Conservation (phyloP, 1,284 basidiomycete genomes). For the Cutaneotrichosporon cyanovorans region DNA sequence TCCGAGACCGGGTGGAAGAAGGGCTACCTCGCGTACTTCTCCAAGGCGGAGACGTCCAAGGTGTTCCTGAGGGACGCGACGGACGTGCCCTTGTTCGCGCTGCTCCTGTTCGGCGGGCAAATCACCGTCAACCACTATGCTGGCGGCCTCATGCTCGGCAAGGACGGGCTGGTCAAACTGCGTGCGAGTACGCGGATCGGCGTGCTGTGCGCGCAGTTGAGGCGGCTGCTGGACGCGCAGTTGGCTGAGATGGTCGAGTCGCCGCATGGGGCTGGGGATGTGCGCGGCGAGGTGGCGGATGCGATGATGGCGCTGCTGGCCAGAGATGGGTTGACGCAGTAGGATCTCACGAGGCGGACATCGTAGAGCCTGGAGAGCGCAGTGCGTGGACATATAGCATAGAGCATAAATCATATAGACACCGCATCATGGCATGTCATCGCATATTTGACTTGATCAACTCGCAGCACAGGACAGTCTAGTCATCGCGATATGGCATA, state of each 20-base stretch:
- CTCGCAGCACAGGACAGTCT: neutral
- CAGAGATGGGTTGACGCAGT: constrained; percentile 32
- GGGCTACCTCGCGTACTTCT: constrained; percentile 74
- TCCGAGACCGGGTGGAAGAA: constrained; percentile 63
- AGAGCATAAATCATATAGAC: too few relatives aligned
- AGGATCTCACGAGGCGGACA: too few relatives aligned
- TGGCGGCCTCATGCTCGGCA: constrained; percentile 62
- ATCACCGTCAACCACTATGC: constrained; percentile 70
- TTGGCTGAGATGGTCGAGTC: constrained; percentile 51
- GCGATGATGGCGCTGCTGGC: constrained; percentile 65
- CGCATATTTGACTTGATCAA: too few relatives aligned
- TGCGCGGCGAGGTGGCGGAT: constrained; percentile 55
- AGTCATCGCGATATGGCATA: neutral
- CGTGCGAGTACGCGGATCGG: constrained; percentile 82
- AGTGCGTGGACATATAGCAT: too few relatives aligned
- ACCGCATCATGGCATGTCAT: too few relatives aligned
- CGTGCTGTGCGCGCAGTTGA: constrained; percentile 79
- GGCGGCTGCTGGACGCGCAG: constrained; percentile 65
- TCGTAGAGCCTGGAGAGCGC: too few relatives aligned
- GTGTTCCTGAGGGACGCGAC: constrained; percentile 81
- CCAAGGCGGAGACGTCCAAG: constrained; percentile 75
- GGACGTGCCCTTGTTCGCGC: constrained; percentile 76
- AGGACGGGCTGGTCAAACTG: constrained; percentile 56
- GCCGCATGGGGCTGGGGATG: constrained; percentile 46
- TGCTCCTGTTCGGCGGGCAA: constrained; percentile 75